Percentiles rank a stretch among this genome's conserved stretches.
Conservation (phyloP, 2,329 filamentous ascomycete species). For the Alternaria consortialis region DNA sequence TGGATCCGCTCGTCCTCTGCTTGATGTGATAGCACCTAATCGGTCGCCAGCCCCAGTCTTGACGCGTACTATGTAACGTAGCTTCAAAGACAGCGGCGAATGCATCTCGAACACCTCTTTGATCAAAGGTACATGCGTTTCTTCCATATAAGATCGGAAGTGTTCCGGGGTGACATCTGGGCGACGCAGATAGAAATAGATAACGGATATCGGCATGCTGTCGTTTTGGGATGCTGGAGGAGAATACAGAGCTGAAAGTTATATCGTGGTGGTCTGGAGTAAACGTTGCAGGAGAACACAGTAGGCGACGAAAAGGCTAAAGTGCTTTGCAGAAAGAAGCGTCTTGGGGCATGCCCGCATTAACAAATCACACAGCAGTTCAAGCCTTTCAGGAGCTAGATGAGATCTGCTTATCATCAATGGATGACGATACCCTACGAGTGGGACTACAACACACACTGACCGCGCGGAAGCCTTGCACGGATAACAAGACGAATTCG, state of each 20-base stretch:
- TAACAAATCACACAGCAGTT: conserved; percentile 9
- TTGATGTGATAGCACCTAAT: conserved; percentile 25
- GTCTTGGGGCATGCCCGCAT: neutral
- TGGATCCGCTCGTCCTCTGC: conserved; percentile 17
- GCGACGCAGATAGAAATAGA: conserved; percentile 30
- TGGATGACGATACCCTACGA: conserved; percentile 3
- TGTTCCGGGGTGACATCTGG: conserved; percentile 27
- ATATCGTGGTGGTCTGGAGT: neutral
- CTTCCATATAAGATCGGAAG: conserved; percentile 29
- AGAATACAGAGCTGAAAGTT: neutral
- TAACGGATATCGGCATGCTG: conserved; percentile 23
- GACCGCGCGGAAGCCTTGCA: conserved; percentile 14
- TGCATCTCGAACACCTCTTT: conserved; percentile 28
- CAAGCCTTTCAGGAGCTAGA: conserved; percentile 9
- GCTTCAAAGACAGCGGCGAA: conserved; percentile 12
- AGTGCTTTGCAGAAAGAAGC: neutral
- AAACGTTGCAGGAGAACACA: neutral
- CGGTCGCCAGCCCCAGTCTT: conserved; percentile 29
- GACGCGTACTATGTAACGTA: conserved; percentile 27
- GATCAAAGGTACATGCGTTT: conserved; percentile 24
- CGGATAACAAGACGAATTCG: conserved; percentile 8
- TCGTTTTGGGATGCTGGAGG: neutral
- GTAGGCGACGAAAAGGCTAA: neutral
- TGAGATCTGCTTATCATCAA: conserved; percentile 11
- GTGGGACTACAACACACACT: conserved; percentile 7